These are phyloP conservation scores for Penicillium pancosmium DNA, from an alignment of 495 filamentous ascomycete genomes.

Conservation along the genomic window DNA sequence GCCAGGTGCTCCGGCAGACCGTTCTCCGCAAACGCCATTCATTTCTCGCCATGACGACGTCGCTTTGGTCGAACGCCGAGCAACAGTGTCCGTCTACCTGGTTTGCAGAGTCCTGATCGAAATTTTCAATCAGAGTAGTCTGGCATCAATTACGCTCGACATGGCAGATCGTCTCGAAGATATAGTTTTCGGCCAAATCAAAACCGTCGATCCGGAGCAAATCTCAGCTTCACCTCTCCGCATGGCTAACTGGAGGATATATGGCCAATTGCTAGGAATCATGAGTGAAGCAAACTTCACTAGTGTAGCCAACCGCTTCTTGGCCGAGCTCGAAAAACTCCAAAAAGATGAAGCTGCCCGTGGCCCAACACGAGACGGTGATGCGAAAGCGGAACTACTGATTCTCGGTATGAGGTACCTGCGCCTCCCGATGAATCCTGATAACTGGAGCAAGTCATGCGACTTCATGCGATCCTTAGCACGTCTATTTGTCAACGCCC, in stretches of 20 bases:
- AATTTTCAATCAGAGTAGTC: slow-evolving; percentile 85
- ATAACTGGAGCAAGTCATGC: slow-evolving; percentile 83
- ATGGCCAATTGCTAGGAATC: slow-evolving; percentile 84
- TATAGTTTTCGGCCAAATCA: slow-evolving; percentile 92
- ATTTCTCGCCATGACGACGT: slow-evolving; percentile 67
- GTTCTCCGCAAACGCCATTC: slow-evolving; percentile 35
- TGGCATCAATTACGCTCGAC: slow-evolving; percentile 78
- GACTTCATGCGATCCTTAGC: slow-evolving; percentile 82
- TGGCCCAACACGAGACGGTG: slow-evolving; percentile 65
- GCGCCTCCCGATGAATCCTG: slow-evolving; percentile 66
- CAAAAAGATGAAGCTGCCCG: slow-evolving; percentile 73
- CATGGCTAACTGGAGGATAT: slow-evolving; percentile 93
- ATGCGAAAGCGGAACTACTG: slow-evolving; percentile 79
- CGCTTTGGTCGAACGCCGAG: slow-evolving; percentile 78
- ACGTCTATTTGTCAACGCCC: slow-evolving; percentile 77
- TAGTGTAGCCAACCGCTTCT: slow-evolving; percentile 78
- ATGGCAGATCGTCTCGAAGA: slow-evolving; percentile 90
- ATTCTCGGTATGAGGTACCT: slow-evolving; percentile 91
- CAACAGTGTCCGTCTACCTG: slow-evolving; percentile 90
- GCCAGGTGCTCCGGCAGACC: slow-evolving; percentile 28
- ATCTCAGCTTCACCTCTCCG: slow-evolving; percentile 76
- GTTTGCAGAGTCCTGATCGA: slow-evolving; percentile 93
- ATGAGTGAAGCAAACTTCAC: slow-evolving; percentile 93
- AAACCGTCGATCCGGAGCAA: slow-evolving; percentile 81
- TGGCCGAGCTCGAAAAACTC: slow-evolving; percentile 74